Evolutionary conservation across 73 alveolate species (phyloP).

Genomic region (Paramecium octaurelia): DNA sequence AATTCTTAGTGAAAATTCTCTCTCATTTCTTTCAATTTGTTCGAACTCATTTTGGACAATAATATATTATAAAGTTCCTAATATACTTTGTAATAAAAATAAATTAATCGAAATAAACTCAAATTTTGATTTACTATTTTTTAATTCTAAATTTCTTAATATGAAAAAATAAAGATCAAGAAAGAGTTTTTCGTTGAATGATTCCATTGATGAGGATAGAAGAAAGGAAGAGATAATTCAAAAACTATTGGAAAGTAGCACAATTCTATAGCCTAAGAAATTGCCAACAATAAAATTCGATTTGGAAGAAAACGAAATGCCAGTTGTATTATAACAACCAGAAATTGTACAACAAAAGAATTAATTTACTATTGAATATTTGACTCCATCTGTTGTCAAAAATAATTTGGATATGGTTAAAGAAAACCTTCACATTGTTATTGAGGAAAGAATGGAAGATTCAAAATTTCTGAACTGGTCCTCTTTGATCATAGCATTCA

Average conservation of each 20-base stretch:
- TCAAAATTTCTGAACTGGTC: background rate
- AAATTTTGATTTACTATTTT: background rate
- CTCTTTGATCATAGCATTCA: background rate
- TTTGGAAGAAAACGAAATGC: background rate
- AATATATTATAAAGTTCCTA: background rate
- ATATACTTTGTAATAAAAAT: background rate
- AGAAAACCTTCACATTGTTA: background rate
- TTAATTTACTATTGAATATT: background rate
- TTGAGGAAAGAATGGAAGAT: background rate
- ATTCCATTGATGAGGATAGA: background rate
- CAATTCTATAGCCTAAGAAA: background rate
- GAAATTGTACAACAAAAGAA: background rate
- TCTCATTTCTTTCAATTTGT: background rate
- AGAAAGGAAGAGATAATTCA: constrained; percentile 10
- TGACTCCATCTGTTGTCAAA: background rate
- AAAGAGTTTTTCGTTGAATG: background rate
- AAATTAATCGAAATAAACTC: background rate
- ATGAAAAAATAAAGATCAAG: constrained; percentile 11
- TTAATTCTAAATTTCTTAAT: background rate
- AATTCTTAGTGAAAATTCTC: background rate
- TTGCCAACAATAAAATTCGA: background rate
- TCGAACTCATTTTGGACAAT: background rate
- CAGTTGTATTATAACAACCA: background rate
- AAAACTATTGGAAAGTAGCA: background rate
- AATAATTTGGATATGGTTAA: constrained; percentile 13